Evolutionary conservation across 1,284 basidiomycete genomes (phyloP).

Genomic region (Entoloma clypeatum): DNA sequence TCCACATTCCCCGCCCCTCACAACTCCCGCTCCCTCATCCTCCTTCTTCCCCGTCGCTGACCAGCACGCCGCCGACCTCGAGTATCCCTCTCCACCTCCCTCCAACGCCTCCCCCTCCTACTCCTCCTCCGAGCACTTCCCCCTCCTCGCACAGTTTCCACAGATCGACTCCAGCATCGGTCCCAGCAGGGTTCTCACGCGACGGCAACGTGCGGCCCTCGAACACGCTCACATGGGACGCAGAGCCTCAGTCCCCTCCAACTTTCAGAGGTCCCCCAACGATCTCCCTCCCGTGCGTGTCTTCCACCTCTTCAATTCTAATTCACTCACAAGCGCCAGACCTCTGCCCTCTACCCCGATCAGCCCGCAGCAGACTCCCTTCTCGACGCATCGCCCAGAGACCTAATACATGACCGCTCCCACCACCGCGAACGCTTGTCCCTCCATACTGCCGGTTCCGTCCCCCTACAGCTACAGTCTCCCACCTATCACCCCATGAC

Average conservation of each 20-base stretch:
- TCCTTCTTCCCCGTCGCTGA: conserved; percentile 17
- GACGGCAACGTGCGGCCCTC: conserved; percentile 42
- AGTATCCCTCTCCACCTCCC: conserved; percentile 36
- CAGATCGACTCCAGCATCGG: conserved; percentile 55
- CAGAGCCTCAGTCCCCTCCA: conserved; percentile 21
- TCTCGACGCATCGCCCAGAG: background rate
- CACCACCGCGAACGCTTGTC: conserved; percentile 25
- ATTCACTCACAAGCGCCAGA: conserved; percentile 18
- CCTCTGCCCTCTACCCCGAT: conserved; percentile 18
- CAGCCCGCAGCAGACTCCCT: conserved; percentile 16
- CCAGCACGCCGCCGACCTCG: conserved; percentile 24
- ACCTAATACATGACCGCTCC: too few species aligned
- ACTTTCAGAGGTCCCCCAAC: conserved; percentile 15
- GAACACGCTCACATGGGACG: conserved; percentile 32
- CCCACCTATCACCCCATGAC: conserved; percentile 34
- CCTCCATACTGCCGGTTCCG: conserved; percentile 19
- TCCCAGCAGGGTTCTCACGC: conserved; percentile 46
- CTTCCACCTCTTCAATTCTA: conserved; percentile 3
- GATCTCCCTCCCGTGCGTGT: conserved; percentile 17
- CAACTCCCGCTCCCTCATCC: conserved; percentile 18
- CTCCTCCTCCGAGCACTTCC: conserved; percentile 17
- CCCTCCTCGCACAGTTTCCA: conserved; percentile 21
- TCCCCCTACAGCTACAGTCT: conserved; percentile 24
- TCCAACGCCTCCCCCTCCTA: conserved; percentile 29
- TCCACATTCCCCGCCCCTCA: conserved; percentile 16